Evolutionary conservation across 2,329 filamentous ascomycete genomes (phyloP), one percentile per base, ranked within the genome.

Genomic region (Aureobasidium vineae): DNA sequence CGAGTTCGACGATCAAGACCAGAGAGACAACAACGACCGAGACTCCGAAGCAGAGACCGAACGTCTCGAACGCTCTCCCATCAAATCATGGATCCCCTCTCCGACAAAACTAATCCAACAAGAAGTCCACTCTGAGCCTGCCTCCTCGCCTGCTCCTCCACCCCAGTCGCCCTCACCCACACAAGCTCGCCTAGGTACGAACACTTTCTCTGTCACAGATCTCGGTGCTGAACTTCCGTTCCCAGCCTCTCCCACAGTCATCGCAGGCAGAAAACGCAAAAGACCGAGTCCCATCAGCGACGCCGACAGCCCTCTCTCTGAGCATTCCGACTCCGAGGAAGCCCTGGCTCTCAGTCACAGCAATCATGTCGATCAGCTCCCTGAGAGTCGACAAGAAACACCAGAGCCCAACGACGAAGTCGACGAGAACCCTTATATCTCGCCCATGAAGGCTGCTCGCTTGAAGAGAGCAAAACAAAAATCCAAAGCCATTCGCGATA

Each of bases 21-120:
- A 70, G 31, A 67, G 67, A 53, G 69, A 68, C 49, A 63, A 66
- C 23, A 66, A 66, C 43, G 85, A 88, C 63, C 83, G 84, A 65
- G 88, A 90, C 72, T 89, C 93, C 3, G 94, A 98, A 78, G 94
- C 94, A 40, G 94, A 97, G 79, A 98, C 94, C 1, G 93, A 97
- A 79, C 88, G 95, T 67, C 84, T 99, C 68, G 95, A 95, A 74
- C 88, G 90, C 74, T 96, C 76, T 57, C 75, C 75, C 26, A 70
- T 72, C 61, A 76, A 74, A 68, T 45, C 65, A 49, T 73, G 70
- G 57, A 57, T 56, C 28, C 38, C 49, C 16, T 49, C 88, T 65
- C 90, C 90, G 3, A 93, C 89, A 82, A 94, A 92, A 80, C 84
- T 92, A 68, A 86, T 87, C 70, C 86, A 88, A 69, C 82, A 82